Evolutionary conservation across 257 asterid species (phyloP), one percentile per base, ranked within the genome.

Genomic region (Solanum corneliomulleri): DNA sequence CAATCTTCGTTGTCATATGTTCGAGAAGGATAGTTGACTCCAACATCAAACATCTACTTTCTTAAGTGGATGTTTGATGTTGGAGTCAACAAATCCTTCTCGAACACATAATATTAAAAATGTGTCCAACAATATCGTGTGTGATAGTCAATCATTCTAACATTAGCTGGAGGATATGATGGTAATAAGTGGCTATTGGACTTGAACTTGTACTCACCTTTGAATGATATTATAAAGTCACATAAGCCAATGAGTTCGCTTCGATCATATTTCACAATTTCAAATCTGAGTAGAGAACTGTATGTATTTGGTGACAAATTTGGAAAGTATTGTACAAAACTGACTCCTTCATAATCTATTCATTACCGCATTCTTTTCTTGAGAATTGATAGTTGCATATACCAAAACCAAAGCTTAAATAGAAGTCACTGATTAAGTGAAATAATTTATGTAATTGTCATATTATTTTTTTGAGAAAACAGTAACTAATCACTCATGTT

Each of bases 291-390:
- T 88, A 91, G 90, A 49, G 97, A 94, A 83, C 87, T 95, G 82
- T 97, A 92, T 86, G 93, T 91, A 74, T 76, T 97, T 87, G 98
- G 98, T 91, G 98, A 98, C 56, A 94, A 95, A 88, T 81, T 87
- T 89, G 94, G 93, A 85, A n/a, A 62, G 42, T 4, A 85, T 92
- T 93, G 94, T 91, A 83, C 84, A 85, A 15, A 21, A 15, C 18
- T 27, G 27, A 27, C 27, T 52, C 60, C 60, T 52, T 52, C 9
- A 16, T 16, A 3, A 16, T 16, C 60, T 1, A 52, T 52, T 16
- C 10, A 52, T 52, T 52, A 16, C 60, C 60, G 2, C 60, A 16
- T 52, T 52, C 23, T 16, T 52, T 52, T 52, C 23, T 52, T 6
- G 3, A 52, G 60, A 52, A 52, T 52, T 3, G 62, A 52, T 52